Evolutionary conservation across 2,329 filamentous ascomycete species (phyloP), one percentile per base, ranked within the genome.

Genomic region (Cadophora malorum): DNA sequence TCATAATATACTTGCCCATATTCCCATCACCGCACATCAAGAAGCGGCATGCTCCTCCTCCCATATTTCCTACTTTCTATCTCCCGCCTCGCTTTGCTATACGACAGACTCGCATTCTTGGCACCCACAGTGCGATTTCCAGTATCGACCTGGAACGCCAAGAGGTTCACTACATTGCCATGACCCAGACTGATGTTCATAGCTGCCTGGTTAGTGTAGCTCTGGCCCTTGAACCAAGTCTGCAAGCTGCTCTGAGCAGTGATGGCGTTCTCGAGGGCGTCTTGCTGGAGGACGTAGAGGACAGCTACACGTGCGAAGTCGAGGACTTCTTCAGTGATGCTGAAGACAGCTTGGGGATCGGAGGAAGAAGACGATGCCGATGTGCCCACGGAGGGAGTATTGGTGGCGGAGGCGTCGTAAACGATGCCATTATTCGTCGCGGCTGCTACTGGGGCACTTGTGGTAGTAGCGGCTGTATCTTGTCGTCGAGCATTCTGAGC

Each of bases 301-400:
- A 91, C 85, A 0, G 83, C 84, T 1, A 90, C 83, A 3, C 89
- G 83, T 0, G 87, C 85, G 79, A 91, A 91, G 73, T 91, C 89
- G 0, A 90, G 79, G 0, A 84, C 82, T 61, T 86, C 81, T 66
- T 89, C 82, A 0, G 85, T 86, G 14, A 87, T 79, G 0, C 75
- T 76, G 61, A 89, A 89, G 0, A 72, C 63, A 9, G 73, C 75
- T 16, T 70, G 64, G 14, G 71, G 65, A 33, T 61, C 63, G 5
- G 68, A 52, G 0, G 71, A 47, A 9, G 72, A 25, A 1, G 66
- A 63, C 3, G 70, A 66, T 1, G 69, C 62, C 21, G 65, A 53
- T 1, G 68, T 58, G 33, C 62, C 19, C 23, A 56, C 14, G 38
- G 64, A 35, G 2, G 63, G 23, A 1, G 67, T 63, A 5, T 67